Evolutionary conservation across 495 filamentous ascomycete genomes (phyloP).

Genomic region (Annulohypoxylon maeteangense): DNA sequence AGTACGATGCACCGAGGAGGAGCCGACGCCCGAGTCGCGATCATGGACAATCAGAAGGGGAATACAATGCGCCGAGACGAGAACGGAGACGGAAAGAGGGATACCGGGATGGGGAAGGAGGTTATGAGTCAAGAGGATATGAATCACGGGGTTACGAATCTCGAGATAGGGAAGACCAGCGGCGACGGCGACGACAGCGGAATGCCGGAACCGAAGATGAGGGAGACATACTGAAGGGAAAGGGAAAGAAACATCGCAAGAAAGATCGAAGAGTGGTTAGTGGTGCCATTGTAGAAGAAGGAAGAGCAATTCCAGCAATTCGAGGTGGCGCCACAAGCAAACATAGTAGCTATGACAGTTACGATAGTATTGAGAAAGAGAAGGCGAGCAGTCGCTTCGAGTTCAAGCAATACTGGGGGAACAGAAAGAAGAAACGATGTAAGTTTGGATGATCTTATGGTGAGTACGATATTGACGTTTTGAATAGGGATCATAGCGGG

Average conservation of each 20-base stretch:
- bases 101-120: slow-evolving; percentile 43
- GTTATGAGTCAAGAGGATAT: slow-evolving; percentile 35
- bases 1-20: slow-evolving; percentile 40
- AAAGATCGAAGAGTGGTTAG: slow-evolving; percentile 71
- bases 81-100: slow-evolving; percentile 48
- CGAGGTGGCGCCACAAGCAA: slow-evolving; percentile 50
- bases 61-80: slow-evolving; percentile 46
- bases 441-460: slow-evolving; percentile 32
- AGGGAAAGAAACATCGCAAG: slow-evolving; percentile 49
- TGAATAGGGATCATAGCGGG: slow-evolving; percentile 64
- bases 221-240: slow-evolving; percentile 39
- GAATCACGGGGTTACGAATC: slow-evolving; percentile 41
- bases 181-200: slow-evolving; percentile 46
- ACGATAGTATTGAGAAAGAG: slow-evolving; percentile 54
- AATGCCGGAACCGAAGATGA: slow-evolving; percentile 34
- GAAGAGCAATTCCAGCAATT: slow-evolving; percentile 51
- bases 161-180: slow-evolving; percentile 46
- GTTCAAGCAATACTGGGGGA: background rate
- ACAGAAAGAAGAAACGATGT: slow-evolving; percentile 61
- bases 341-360: slow-evolving; percentile 50
- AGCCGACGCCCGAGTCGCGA: slow-evolving; percentile 35
- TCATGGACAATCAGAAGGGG: slow-evolving; percentile 32
- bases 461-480: slow-evolving; percentile 31
- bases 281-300: slow-evolving; percentile 75
- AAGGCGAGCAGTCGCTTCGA: slow-evolving; percentile 16